Evolutionary conservation across 2,329 filamentous ascomycete genomes (phyloP), one percentile per base, ranked within the genome.

Genomic region (Sarocladium oryzae): DNA sequence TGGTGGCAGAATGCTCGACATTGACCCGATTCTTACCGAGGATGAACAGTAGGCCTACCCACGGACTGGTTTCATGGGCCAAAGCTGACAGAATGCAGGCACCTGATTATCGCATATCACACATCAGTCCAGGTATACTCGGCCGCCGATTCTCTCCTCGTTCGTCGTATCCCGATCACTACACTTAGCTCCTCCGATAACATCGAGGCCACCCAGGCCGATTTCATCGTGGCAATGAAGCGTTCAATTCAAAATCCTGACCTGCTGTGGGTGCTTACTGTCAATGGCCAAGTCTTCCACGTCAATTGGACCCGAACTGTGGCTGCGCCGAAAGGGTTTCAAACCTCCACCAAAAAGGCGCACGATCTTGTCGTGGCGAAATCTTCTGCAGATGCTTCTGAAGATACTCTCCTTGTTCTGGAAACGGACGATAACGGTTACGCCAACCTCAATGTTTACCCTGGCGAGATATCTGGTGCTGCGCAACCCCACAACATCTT

Each of bases 81-180:
- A 32, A 15, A 16, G 38, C 33, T 43, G 18, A 48, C 26, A 30
- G 11, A 15, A 50, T 10, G 18, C 30, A 89, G 88, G 63, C 78
- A 85, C 67, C 65, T 96, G 35, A 83, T 96, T 52, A 66, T 95
- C 52, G 81, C 85, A 28, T 88, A 89, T 61, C 79, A 84, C 54
- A 84, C 81, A 24, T 85, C 85, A 9, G 74, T 96, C 51, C 86
- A 90, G 64, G 78, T 96, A 23, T 95, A 93, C 67, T 87, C 88
- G 2, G 81, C 88, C 26, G 74, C 81, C 56, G 90, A 89, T 51
- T 97, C 93, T 2, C 79, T 95, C 48, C 79, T 95, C 20, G 75
- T 89, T 41, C 84, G 89, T 57, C 81, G 83, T 52, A 84, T 96
- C 46, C 71, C 78, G 11, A 71, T 85, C 57, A 62, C 56, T 52